Base-by-base conservation (phyloP, 2,329 filamentous ascomycete genomes). In the Ascochyta rabiei region DNA sequence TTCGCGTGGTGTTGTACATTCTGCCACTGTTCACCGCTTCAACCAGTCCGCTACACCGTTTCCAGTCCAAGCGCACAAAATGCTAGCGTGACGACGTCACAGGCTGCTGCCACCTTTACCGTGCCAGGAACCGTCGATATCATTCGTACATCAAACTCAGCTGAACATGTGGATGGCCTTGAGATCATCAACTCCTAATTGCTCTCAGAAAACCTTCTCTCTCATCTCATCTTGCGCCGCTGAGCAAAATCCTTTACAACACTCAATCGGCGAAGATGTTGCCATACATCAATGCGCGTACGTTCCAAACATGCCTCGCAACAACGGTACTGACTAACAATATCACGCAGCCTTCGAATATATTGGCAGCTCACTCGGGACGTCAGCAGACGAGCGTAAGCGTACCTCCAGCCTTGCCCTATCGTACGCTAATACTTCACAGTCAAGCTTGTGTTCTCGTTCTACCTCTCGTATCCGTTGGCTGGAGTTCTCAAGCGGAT, bases 361-460 rank as follows among this genome's bases (percentile, higher is more conserved):
- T 74, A 78, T 82, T 50, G 81, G 82, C 44, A 76, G 75, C 55
- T 73, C 80, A 21, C 79, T 87, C 26, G 87, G 87, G 37, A 84
- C 86, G 43, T 87, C 86, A 18, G 73, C 83, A 55, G 87, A 89
- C 74, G 86, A 89, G 69, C 74, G 86, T 87, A 77, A 64, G 81
- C 57, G 16, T 45, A n/a, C 40, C 31, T 24, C 9, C 16, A 44
- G 12, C 2, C 34, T 18, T 30, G 39, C 48, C 16, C 45, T 48
- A 35, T 35, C 15, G 13, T 13, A 12, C 28, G 42, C 48, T 69
- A 52, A 70, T 45, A n/a, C 44, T 26, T n/a, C 42, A 53, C 66
- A 97, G 93, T 99, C 65, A 99, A 99, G 76, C 89, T 98, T 66
- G 89, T 97, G 67, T 88, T 87, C 72, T 91, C 90, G 6, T 96